Percentiles rank a stretch among this genome's conserved stretches.
These are phyloP conservation scores for Huntiella bhutanensis DNA, from an alignment of 2,329 filamentous ascomycete genomes.

Conservation along the genomic window DNA sequence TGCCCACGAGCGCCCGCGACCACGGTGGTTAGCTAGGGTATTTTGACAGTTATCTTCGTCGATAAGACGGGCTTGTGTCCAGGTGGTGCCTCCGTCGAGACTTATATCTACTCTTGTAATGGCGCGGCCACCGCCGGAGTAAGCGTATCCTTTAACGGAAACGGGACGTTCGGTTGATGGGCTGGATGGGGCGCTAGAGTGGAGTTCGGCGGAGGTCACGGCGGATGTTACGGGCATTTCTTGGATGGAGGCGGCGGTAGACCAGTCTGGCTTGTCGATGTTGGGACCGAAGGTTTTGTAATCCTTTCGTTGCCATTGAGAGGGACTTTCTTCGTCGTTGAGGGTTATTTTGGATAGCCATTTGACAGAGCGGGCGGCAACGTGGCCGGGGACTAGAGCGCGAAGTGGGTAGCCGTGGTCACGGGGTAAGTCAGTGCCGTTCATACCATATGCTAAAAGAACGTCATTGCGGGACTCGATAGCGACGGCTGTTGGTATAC, in stretches of 20 bases:
- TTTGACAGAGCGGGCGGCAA: conserved; percentile 49
- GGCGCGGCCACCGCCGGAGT: conserved; percentile 45
- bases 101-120: conserved; percentile 51
- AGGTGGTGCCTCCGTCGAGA: conserved; percentile 41
- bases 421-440: conserved; percentile 38
- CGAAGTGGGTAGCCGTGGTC: conserved; percentile 50
- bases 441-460: conserved; percentile 49
- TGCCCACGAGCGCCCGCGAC: conserved; percentile 27
- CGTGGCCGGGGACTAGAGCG: conserved; percentile 43
- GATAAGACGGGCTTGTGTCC: conserved; percentile 43
- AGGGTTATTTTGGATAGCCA: conserved; percentile 47
- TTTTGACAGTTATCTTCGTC: conserved; percentile 25
- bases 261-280: conserved; percentile 39
- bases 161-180: conserved; percentile 14
- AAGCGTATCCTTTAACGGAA: conserved; percentile 43
- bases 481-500: conserved; percentile 39
- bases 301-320: conserved; percentile 46
- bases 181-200: not conserved
- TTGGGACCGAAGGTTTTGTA: conserved; percentile 53
- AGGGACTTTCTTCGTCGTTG: conserved; percentile 45
- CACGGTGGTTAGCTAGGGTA: conserved; percentile 19
- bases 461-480: conserved; percentile 44
- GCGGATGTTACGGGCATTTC: conserved; percentile 51
- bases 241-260: conserved; percentile 42
- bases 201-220: conserved; percentile 29